Conservation (phyloP, 345 rosid genomes). For the Theobroma cacao region DNA sequence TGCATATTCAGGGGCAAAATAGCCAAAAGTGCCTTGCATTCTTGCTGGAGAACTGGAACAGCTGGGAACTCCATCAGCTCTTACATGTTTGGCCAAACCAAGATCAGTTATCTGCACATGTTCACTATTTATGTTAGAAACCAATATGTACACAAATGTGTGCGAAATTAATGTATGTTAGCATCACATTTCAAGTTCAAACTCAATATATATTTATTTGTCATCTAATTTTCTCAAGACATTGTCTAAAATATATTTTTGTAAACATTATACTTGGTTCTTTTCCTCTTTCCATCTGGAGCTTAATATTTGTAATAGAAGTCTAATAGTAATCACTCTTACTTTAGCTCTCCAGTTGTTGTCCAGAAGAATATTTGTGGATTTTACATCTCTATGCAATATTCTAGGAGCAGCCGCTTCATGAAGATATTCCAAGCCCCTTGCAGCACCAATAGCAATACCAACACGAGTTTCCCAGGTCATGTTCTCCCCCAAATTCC, state of each 20-base stretch:
- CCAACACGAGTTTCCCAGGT: conserved; percentile 78
- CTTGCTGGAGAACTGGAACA: conserved; percentile 89
- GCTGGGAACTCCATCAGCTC: conserved; percentile 79
- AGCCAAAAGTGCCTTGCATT: conserved; percentile 96
- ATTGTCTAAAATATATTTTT: too few relatives aligned
- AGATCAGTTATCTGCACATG: conserved; percentile 86
- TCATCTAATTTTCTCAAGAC: too few relatives aligned
- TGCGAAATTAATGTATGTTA: neutral
- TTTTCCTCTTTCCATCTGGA: too few relatives aligned
- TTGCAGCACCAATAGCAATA: conserved; percentile 94
- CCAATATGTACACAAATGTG: neutral
- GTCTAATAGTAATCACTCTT: conserved; percentile 22
- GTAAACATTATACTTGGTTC: too few relatives aligned
- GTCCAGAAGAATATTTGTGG: conserved; percentile 89
- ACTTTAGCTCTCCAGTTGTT: conserved; percentile 89
- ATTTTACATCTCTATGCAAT: conserved; percentile 94
- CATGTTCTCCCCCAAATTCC: conserved; percentile 56
- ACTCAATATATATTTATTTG: neutral
- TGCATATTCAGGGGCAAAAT: conserved; percentile 97
- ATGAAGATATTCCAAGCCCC: conserved; percentile 97
- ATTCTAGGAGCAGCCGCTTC: conserved; percentile 99
- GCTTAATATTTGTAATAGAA: neutral
- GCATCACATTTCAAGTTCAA: neutral
- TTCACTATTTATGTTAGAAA: neutral
- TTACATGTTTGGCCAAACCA: conserved; percentile 91